Conservation (phyloP, 2,329 filamentous ascomycete genomes). For the Graphiopsis chlorocephala region DNA sequence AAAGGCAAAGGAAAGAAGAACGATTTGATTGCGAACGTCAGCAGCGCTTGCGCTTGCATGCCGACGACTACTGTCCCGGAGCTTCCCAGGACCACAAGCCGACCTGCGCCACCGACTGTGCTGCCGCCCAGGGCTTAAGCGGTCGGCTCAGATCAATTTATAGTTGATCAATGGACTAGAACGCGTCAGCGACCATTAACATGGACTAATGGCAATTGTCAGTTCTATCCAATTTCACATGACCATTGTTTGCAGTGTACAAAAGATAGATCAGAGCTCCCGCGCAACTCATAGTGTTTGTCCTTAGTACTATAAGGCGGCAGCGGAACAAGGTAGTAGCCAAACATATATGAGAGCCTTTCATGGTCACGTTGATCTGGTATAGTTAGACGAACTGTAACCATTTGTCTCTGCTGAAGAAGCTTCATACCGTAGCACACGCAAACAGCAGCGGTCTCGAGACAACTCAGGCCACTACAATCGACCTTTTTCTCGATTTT, state of each 20-base stretch:
- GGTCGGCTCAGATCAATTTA: not conserved
- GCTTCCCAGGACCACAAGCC: slow-evolving; percentile 21
- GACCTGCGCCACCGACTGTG: slow-evolving; percentile 20
- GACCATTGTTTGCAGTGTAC: not conserved
- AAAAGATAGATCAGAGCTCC: not conserved
- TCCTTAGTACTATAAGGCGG: not conserved
- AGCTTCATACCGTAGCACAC: not conserved
- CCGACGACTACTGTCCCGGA: slow-evolving; percentile 22
- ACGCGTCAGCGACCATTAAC: not conserved
- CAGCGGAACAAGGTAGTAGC: not conserved
- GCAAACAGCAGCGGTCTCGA: not conserved
- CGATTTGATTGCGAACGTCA: slow-evolving; percentile 20
- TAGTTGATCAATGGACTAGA: not conserved
- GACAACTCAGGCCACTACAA: not conserved
- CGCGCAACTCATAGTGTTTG: not conserved
- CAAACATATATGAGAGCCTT: not conserved
- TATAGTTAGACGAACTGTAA: not conserved
- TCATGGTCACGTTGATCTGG: not conserved
- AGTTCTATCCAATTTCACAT: not conserved
- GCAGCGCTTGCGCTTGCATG: slow-evolving; percentile 25
- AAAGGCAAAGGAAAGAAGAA: slow-evolving; percentile 11
- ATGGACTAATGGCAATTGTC: not conserved
- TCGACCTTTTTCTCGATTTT: not conserved
- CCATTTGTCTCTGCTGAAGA: not conserved
- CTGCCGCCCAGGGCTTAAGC: slow-evolving; percentile 14